Evolutionary conservation across 2,329 filamentous ascomycete genomes (phyloP).

Genomic region (Cladophialophora yegresii): DNA sequence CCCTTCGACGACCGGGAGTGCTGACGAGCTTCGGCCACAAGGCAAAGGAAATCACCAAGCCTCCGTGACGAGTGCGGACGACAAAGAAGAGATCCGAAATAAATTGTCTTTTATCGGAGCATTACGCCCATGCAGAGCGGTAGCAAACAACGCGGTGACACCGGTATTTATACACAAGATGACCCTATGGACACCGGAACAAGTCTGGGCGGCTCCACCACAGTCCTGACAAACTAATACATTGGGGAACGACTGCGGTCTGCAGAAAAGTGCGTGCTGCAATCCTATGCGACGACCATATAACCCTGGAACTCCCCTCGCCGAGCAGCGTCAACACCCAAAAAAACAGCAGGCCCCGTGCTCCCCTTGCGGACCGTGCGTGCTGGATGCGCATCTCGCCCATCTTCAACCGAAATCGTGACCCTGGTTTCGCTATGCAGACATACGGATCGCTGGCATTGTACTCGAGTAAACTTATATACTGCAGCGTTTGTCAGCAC

Average conservation of each 20-base stretch:
- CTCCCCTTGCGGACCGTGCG: not conserved
- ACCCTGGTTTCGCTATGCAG: not conserved
- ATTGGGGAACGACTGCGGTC: not conserved
- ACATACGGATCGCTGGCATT: not conserved
- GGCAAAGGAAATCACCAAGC: not conserved
- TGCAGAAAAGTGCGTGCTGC: not conserved
- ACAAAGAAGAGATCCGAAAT: not conserved
- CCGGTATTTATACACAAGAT: not conserved
- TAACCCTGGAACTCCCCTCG: not conserved
- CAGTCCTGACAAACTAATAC: not conserved
- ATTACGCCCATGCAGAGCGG: not conserved
- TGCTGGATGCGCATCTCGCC: not conserved
- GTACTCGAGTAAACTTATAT: slow-evolving; percentile 3
- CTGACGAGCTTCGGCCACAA: not conserved
- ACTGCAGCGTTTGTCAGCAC: not conserved
- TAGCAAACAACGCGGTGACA: not conserved
- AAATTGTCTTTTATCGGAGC: not conserved
- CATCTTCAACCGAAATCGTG: not conserved
- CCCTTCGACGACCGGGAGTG: not conserved
- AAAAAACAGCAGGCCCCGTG: not conserved
- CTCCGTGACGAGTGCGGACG: not conserved
- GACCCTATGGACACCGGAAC: not conserved
- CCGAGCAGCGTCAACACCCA: not conserved
- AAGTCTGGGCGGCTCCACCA: too few relatives aligned
- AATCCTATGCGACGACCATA: not conserved